These are phyloP conservation scores for Malbranchea cinnamomea DNA, from an alignment of 2,329 filamentous ascomycete genomes.

Conservation along the genomic window DNA sequence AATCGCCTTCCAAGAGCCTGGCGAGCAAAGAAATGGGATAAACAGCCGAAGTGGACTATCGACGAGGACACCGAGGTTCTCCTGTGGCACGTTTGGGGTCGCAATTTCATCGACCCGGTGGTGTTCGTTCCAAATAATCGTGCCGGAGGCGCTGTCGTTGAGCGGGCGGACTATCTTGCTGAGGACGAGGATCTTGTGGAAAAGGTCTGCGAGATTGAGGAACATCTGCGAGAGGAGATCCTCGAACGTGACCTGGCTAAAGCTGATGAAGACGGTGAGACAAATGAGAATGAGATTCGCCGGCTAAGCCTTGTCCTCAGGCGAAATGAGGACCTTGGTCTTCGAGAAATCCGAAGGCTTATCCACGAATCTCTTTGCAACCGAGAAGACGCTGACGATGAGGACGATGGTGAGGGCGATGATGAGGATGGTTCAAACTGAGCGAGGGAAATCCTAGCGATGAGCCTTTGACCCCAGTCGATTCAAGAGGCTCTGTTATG, in stretches of 20 bases:
- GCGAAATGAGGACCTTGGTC: constrained; percentile 3
- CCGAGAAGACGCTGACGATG: constrained; percentile 1
- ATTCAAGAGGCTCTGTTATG: too few species aligned
- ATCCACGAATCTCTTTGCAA: constrained; percentile 4
- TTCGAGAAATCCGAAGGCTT: constrained; percentile 2
- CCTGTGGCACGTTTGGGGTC: constrained; percentile 9
- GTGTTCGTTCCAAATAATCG: constrained; percentile 10
- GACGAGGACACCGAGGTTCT: constrained; percentile 11
- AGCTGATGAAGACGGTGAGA: constrained; percentile 1
- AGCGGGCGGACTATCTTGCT: constrained; percentile 8
- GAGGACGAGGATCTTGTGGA: constrained; percentile 7
- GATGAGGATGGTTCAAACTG: too few species aligned
- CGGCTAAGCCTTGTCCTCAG: constrained; percentile 3
- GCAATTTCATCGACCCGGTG: constrained; percentile 7
- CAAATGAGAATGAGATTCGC: not conserved
- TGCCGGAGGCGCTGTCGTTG: constrained; percentile 7
- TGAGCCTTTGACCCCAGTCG: too few species aligned
- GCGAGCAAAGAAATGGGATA: constrained; percentile 5
- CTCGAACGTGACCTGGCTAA: constrained; percentile 5
- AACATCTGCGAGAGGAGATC: constrained; percentile 2
- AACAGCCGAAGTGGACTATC: constrained; percentile 7
- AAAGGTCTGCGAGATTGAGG: constrained; percentile 5
- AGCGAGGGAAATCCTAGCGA: too few species aligned
- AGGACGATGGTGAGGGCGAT: not conserved
- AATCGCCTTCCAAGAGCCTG: constrained; percentile 7